Evolutionary conservation across 2,329 filamentous ascomycete species (phyloP), one percentile per base, ranked within the genome.

Genomic region (Aureobasidium sp.): DNA sequence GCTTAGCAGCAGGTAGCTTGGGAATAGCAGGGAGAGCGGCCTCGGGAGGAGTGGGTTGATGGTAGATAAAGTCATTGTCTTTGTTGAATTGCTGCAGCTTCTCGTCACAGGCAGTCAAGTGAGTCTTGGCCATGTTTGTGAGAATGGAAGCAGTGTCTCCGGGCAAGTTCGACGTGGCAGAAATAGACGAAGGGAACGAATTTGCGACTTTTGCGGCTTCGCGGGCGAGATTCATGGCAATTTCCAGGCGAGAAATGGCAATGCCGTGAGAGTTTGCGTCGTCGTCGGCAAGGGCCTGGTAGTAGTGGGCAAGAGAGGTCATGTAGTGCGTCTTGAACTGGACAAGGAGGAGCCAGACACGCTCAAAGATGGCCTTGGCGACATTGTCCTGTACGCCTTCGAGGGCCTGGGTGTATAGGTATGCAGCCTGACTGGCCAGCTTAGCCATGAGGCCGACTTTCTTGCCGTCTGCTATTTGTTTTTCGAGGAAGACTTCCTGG

Each of bases 31-130:
- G 79, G 14, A 99, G 78, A 31, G 87, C 88, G 4, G 91, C 89
- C 74, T 97, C 91, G 11, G 87, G 87, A 0, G 94, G 93, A 1
- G 99, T 87, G 1, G 86, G 87, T 68, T 97, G 91, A 72, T 99
- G 94, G 71, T 99, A 99, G 72, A 99, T 96, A 74, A 94, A 97
- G 72, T 99, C 94, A 68, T 99, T 99, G 74, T 99, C 94, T 70
- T 96, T 96, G 67, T 83, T 81, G 55, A 92, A 82, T 64, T 90
- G 87, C 20, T 80, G 79, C 25, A 96, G 78, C 72, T 89, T 92
- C 65, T 93, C 89, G 71, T 96, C 89, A 3, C 96, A 87, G 36
- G 85, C 87, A 0, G 88, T 81, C 31, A 89, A 76, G 69, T 97
- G 93, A 64, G 91, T 85, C 73, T 91, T 96, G 17, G 90, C 87